Percentiles rank a stretch among this genome's conserved stretches.
These are phyloP conservation scores for Selenicereus undatus DNA, from an alignment of 148 eudicot species.

Conservation along the genomic window DNA sequence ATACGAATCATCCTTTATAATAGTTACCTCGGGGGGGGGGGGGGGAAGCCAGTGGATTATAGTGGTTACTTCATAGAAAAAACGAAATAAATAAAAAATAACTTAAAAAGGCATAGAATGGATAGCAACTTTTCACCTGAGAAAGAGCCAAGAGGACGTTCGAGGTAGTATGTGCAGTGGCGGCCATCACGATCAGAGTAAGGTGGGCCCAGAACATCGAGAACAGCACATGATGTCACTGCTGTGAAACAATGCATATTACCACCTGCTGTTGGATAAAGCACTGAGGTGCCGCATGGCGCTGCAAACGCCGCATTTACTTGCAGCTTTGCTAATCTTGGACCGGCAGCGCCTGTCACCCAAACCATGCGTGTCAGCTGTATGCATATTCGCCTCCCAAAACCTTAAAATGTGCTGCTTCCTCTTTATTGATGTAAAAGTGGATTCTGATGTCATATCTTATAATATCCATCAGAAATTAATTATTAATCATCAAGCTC, in stretches of 20 bases:
- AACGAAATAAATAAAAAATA: no score
- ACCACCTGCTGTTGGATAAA: conserved; percentile 81
- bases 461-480: no score
- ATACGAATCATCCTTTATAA: no score
- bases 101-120: background rate
- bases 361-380: background rate
- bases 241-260: conserved; percentile 92
- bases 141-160: conserved; percentile 42
- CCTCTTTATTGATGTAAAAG: no score
- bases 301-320: conserved; percentile 55
- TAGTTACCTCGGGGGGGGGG: background rate
- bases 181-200: conserved; percentile 83
- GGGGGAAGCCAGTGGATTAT: no score
- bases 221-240: conserved; percentile 68
- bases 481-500: no score
- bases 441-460: no score
- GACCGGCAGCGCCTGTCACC: conserved; percentile 20
- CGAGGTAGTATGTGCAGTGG: conserved; percentile 68
- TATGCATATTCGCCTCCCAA: no score
- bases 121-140: conserved; percentile 39
- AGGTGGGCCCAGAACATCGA: conserved; percentile 86
- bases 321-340: conserved; percentile 62
- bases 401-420: no score
- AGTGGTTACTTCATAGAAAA: no score
- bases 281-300: conserved; percentile 65